A percentile compares a stretch with the other conserved stretches of the same genome.
These are phyloP conservation scores for Fusarium buharicum DNA, from an alignment of 2,329 filamentous ascomycete genomes.

Conservation along the genomic window DNA sequence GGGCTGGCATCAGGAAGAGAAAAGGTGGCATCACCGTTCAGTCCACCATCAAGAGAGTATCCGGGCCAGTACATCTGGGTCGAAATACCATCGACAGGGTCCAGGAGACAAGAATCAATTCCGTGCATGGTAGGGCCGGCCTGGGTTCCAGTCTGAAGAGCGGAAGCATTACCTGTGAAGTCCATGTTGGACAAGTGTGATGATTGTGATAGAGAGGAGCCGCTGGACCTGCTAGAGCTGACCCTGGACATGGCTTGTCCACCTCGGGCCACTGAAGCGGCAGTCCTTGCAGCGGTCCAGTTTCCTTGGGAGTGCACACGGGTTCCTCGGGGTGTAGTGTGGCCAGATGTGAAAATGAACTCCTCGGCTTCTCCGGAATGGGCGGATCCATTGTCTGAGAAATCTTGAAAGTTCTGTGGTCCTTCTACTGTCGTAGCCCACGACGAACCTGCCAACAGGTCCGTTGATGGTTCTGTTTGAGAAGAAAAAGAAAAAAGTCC, in stretches of 20 bases:
- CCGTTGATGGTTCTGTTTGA: constrained; percentile 68
- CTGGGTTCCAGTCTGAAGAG: constrained; percentile 56
- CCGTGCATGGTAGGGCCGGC: constrained; percentile 55
- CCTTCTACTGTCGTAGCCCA: constrained; percentile 69
- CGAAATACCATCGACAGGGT: constrained; percentile 58
- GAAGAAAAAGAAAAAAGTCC: constrained; percentile 68
- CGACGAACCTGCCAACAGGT: constrained; percentile 64
- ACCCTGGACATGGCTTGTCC: constrained; percentile 55
- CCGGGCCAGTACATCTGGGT: constrained; percentile 63
- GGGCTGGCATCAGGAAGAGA: constrained; percentile 55
- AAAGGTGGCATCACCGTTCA: constrained; percentile 57
- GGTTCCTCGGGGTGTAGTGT: constrained; percentile 63
- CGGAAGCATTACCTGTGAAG: constrained; percentile 61
- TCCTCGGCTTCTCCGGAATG: constrained; percentile 66
- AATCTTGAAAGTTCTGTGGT: constrained; percentile 68
- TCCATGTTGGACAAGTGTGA: constrained; percentile 63
- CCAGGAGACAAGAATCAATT: constrained; percentile 63
- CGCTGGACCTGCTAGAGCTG: constrained; percentile 53
- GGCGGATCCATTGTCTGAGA: constrained; percentile 61
- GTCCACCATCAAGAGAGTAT: constrained; percentile 58
- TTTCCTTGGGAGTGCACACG: constrained; percentile 56
- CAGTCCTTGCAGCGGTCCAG: constrained; percentile 57
- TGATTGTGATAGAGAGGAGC: constrained; percentile 61
- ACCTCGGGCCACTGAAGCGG: constrained; percentile 47
- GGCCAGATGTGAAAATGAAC: constrained; percentile 64